Evolutionary conservation across 148 eudicot genomes (phyloP).

Genomic region (Rhododendron simsii): DNA sequence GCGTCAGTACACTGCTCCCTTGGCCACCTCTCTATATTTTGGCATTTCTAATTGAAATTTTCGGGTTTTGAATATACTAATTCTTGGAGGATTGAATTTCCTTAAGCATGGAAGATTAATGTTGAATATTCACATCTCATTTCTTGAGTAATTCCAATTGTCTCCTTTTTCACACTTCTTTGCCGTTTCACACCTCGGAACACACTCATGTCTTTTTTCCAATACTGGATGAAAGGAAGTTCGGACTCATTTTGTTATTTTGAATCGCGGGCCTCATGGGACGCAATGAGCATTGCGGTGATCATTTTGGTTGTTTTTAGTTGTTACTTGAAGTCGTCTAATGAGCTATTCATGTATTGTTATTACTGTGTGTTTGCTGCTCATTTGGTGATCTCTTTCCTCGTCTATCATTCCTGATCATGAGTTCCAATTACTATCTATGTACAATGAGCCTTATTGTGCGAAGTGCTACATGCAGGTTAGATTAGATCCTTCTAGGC

Average conservation of each 20-base stretch:
- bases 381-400: not conserved
- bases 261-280: not conserved
- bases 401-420: not conserved
- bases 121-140: not conserved
- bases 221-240: not conserved
- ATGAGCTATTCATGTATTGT: not conserved
- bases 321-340: not conserved
- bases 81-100: not conserved
- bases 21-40: too few species aligned
- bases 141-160: not conserved
- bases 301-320: not conserved
- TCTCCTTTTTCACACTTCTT: not conserved
- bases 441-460: not conserved
- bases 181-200: not conserved
- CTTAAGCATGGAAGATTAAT: not conserved
- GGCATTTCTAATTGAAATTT: too few species aligned
- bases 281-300: not conserved
- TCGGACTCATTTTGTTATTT: not conserved
- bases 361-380: not conserved
- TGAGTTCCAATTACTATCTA: not conserved
- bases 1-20: not conserved
- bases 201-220: not conserved
- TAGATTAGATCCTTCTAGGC: conserved; percentile 78
- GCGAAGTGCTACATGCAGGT: conserved; percentile 51
- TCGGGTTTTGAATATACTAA: not conserved